Base-by-base conservation (phyloP, 2,329 filamentous ascomycete genomes). In the Cordyceps fumosorosea region DNA sequence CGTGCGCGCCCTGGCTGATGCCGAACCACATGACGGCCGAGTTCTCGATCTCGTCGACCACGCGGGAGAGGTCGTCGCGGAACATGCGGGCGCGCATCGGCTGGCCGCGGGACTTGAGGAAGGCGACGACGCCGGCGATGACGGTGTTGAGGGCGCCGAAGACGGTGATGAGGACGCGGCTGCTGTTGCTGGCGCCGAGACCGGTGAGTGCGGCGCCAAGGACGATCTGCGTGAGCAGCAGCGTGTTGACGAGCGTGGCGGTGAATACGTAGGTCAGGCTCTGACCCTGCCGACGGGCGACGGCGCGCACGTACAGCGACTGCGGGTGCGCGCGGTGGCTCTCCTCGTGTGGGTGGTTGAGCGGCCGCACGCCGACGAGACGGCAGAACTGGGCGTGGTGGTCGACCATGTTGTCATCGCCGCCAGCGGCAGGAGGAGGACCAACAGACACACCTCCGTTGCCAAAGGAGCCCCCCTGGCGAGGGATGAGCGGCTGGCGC, bases 41-140 rank as follows among this genome's bases (percentile, higher is more conserved):
- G 62, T 67, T 68, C 52, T 68, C 66, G 54, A 68, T 68, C 64
- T 68, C 66, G 56, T 66, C 66, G 18, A 68, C 66, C 6, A 68
- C 66, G 50, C 66, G 64, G 7, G 65, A 62, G 29, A 68, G 61
- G 54, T 68, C 66, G 61, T 68, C 66, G 34, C 65, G 64, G 65
- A 68, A 68, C 62, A 68, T 66, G 57, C 65, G 63, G 16, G 65
- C 60, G 29, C 66, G 65, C 57, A 66, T 60, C 7, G 66, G 66
- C 65, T 68, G 66, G 40, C 66, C 66, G 10, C 66, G 57, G 5
- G 65, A 67, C 62, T 68, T 68, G 51, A 68, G 62, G 29, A 65
- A 68, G 11, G 66, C 65, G 32, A 68, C 53, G 24, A 68, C 51
- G 14, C 66, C 66, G n/a, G 66, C 66, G 34, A 67, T 68, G 55